These are phyloP conservation scores for Jamesozyma piceae DNA, from an alignment of 805 yeast genomes.

Conservation along the genomic window DNA sequence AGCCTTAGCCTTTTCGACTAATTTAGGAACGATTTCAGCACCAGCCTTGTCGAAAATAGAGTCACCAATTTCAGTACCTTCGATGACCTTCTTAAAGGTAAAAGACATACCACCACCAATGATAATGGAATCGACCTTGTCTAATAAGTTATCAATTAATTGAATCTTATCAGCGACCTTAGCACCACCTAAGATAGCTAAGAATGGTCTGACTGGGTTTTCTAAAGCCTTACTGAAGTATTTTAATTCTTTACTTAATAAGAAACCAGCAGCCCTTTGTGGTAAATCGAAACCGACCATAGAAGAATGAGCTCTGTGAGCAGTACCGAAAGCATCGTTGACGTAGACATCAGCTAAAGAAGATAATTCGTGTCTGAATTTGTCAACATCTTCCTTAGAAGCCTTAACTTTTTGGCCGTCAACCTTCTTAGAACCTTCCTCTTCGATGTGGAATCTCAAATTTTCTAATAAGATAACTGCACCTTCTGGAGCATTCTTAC, in stretches of 20 bases:
- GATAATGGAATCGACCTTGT: constrained; percentile 89
- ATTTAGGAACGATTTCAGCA: constrained; percentile 86
- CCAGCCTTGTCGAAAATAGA: constrained; percentile 92
- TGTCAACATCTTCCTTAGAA: constrained; percentile 67
- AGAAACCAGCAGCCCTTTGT: constrained; percentile 96
- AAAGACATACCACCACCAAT: constrained; percentile 99
- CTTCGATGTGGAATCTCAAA: constrained; percentile 96
- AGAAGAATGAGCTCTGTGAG: constrained; percentile 99
- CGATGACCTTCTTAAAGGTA: constrained; percentile 92
- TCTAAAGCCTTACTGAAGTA: constrained; percentile 97
- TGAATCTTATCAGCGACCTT: constrained; percentile 98
- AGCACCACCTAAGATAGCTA: constrained; percentile 99
- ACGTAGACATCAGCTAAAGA: constrained; percentile 92
- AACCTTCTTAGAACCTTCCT: constrained; percentile 85
- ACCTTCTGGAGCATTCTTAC: constrained; percentile 64
- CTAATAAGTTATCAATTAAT: constrained; percentile 91
- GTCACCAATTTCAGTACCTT: constrained; percentile 80
- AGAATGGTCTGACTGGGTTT: constrained; percentile 95
- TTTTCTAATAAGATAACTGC: constrained; percentile 85
- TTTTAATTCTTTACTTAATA: constrained; percentile 91
- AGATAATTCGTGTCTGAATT: constrained; percentile 82
- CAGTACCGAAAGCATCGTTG: constrained; percentile 98
- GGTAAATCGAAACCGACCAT: constrained; percentile 95
- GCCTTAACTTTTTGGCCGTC: constrained; percentile 93
- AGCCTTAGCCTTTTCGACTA: constrained; percentile 92